A percentile compares a stretch with the other conserved stretches of the same genome.
Evolutionary conservation across 2,329 filamentous ascomycete species (phyloP).

Genomic region (Aspergillus udagawae): DNA sequence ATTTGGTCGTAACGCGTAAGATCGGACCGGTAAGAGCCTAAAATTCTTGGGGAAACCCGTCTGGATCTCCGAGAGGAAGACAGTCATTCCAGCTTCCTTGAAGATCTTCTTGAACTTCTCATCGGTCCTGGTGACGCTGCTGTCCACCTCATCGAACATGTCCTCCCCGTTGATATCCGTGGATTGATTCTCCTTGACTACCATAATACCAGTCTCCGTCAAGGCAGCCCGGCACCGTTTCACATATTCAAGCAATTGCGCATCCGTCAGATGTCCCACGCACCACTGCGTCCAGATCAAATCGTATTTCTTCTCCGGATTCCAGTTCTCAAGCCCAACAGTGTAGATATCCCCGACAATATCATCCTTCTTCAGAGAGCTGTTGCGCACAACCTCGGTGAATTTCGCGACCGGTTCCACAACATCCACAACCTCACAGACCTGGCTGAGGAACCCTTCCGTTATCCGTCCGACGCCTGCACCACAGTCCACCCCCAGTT

Average conservation of each 20-base stretch:
- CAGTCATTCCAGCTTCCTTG: constrained; percentile 59
- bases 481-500: constrained; percentile 55
- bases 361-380: constrained; percentile 36
- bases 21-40: constrained; percentile 67
- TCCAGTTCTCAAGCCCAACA: constrained; percentile 71
- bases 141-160: constrained; percentile 71
- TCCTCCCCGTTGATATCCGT: constrained; percentile 54
- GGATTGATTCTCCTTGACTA: constrained; percentile 77
- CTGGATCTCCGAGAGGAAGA: constrained; percentile 71
- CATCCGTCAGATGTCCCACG: constrained; percentile 73
- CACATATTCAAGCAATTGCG: constrained; percentile 66
- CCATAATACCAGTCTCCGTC: constrained; percentile 47
- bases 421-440: constrained; percentile 71
- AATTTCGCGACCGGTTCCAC: constrained; percentile 84
- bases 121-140: constrained; percentile 73
- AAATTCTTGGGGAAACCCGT: constrained; percentile 61
- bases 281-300: constrained; percentile 93
- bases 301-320: constrained; percentile 58
- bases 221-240: constrained; percentile 54
- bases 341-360: constrained; percentile 64
- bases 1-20: constrained; percentile 67
- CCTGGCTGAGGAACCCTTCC: constrained; percentile 65
- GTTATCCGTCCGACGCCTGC: constrained; percentile 80
- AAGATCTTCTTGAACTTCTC: constrained; percentile 68
- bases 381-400: constrained; percentile 55